Conservation (phyloP, 2,329 filamentous ascomycete genomes). For the Penicillium psychrosexuale region DNA sequence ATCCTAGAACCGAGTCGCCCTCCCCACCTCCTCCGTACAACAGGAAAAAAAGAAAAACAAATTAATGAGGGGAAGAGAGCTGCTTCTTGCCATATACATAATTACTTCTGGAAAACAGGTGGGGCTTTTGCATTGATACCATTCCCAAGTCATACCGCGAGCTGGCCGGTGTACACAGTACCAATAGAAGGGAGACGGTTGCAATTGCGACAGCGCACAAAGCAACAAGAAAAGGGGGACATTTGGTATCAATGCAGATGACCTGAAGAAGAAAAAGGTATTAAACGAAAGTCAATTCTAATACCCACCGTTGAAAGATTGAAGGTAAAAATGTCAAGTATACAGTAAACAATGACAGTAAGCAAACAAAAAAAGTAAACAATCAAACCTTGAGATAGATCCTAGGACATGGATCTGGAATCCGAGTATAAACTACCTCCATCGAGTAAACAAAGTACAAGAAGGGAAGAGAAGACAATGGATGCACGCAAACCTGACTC, state of each 20-base stretch:
- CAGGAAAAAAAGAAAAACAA: conserved; percentile 7
- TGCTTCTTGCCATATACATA: conserved; percentile 19
- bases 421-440: conserved; percentile 1
- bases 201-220: conserved; percentile 20
- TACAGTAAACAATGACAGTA: not conserved
- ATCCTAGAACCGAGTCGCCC: conserved; percentile 2
- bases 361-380: not conserved
- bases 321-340: not conserved
- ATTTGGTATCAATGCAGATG: conserved; percentile 11
- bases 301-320: conserved; percentile 6
- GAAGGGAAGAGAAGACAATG: not conserved
- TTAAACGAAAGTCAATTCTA: not conserved
- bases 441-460: not conserved
- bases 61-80: conserved; percentile 12
- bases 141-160: conserved; percentile 14
- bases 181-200: conserved; percentile 2
- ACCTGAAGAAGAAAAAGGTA: conserved; percentile 12
- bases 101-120: conserved; percentile 25
- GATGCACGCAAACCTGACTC: not conserved
- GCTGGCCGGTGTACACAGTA: conserved; percentile 13
- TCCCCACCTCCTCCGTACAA: conserved; percentile 11
- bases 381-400: not conserved
- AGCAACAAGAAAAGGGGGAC: not conserved
- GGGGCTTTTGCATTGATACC: conserved; percentile 26
- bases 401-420: not conserved